Percentiles rank a stretch among this genome's conserved stretches.
These are phyloP conservation scores for Saturnispora bothae DNA, from an alignment of 805 yeast species.

Conservation along the genomic window DNA sequence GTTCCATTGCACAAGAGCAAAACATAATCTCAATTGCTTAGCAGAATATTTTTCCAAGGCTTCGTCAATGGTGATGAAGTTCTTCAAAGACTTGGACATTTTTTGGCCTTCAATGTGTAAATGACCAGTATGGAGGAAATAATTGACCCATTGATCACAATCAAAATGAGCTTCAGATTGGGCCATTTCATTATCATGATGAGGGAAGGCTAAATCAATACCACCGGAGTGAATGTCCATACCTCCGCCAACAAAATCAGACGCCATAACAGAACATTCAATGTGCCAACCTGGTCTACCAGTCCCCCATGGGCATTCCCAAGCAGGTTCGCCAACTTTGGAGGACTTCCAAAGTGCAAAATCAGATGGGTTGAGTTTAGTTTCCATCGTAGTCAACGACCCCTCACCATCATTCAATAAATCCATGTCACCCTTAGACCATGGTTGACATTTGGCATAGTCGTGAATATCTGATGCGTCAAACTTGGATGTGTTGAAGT, in stretches of 20 bases:
- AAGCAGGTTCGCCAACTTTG: constrained; percentile 93
- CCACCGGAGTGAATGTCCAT: constrained; percentile 98
- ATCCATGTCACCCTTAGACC: constrained; percentile 86
- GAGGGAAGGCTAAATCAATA: constrained; percentile 95
- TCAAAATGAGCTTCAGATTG: constrained; percentile 91
- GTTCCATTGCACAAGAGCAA: constrained; percentile 90
- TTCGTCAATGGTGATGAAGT: constrained; percentile 89
- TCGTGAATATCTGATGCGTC: constrained; percentile 63
- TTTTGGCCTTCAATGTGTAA: constrained; percentile 97
- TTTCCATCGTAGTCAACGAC: constrained; percentile 42
- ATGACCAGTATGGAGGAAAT: constrained; percentile 95
- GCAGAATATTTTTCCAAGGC: constrained; percentile 63
- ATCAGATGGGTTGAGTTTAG: constrained; percentile 70
- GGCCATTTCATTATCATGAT: constrained; percentile 96
- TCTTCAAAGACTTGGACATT: constrained; percentile 92
- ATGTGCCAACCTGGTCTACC: constrained; percentile 99
- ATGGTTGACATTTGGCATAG: constrained; percentile 95
- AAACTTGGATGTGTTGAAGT: constrained; percentile 80
- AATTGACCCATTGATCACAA: constrained; percentile 91
- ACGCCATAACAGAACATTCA: constrained; percentile 98
- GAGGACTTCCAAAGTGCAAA: constrained; percentile 96
- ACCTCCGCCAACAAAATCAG: constrained; percentile 68
- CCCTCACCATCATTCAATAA: constrained; percentile 95
- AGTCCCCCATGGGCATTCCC: constrained; percentile 93
- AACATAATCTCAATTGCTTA: constrained; percentile 82